Percentiles rank a stretch among this genome's conserved stretches.
Conservation (phyloP, 257 asterid species). For the Solanum chilense region DNA sequence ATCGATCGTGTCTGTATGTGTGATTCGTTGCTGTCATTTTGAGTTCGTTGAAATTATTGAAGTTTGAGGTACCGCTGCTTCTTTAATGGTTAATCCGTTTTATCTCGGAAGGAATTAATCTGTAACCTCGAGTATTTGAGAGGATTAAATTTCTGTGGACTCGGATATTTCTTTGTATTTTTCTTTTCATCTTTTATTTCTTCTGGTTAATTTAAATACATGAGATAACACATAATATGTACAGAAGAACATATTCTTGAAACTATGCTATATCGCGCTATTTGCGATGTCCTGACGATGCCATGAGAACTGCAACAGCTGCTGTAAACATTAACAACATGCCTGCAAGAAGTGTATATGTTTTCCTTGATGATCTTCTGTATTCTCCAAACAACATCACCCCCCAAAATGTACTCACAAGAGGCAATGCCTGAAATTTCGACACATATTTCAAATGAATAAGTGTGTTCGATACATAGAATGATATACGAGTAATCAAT, state of each 20-base stretch:
- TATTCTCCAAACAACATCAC: constrained; percentile 69
- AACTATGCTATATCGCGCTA: background rate
- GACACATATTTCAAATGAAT: background rate
- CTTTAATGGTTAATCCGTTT: too few species aligned
- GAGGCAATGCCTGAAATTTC: constrained; percentile 69
- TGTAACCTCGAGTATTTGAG: too few species aligned
- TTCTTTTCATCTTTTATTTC: too few species aligned
- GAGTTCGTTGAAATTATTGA: too few species aligned
- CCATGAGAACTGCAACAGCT: constrained; percentile 87
- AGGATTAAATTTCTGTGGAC: too few species aligned
- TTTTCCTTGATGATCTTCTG: constrained; percentile 65
- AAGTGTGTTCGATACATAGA: background rate
- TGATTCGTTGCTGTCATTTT: too few species aligned
- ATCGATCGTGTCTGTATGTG: too few species aligned
- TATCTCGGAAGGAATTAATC: too few species aligned
- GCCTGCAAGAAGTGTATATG: constrained; percentile 43
- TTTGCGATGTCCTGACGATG: constrained; percentile 73
- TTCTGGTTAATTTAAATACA: too few species aligned
- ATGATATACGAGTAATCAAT: background rate
- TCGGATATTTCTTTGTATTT: too few species aligned
- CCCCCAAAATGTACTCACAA: constrained; percentile 96
- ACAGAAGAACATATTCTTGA: background rate
- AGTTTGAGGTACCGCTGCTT: too few species aligned
- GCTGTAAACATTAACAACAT: constrained; percentile 74
- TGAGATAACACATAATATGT: background rate